Percentiles rank a stretch among this genome's conserved stretches.
Evolutionary conservation across 2,329 filamentous ascomycete genomes (phyloP).

Genomic region (Neurospora crassa): DNA sequence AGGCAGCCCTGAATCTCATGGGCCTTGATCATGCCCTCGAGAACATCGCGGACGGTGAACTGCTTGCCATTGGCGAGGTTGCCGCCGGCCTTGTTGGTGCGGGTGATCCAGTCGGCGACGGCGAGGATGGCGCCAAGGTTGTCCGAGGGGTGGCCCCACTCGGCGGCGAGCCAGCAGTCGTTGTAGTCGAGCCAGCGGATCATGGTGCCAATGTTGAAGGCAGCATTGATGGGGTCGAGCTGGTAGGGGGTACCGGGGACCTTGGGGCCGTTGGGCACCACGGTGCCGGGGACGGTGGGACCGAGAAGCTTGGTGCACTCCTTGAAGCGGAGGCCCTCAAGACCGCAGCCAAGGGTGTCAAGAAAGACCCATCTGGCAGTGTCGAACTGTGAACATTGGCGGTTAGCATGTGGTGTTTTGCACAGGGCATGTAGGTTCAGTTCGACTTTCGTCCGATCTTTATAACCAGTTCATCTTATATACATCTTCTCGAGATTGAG

Average conservation of each 20-base stretch:
- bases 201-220: slow-evolving; percentile 98
- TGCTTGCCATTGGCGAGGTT: slow-evolving; percentile 84
- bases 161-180: slow-evolving; percentile 97
- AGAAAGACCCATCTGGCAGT: slow-evolving; percentile 95
- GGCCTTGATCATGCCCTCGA: slow-evolving; percentile 98
- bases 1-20: slow-evolving; percentile 98
- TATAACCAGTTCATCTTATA: slow-evolving; percentile 2
- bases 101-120: slow-evolving; percentile 94
- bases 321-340: slow-evolving; percentile 91
- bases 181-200: slow-evolving; percentile 99
- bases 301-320: slow-evolving; percentile 94
- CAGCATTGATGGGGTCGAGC: slow-evolving; percentile 88
- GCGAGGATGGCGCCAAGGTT: slow-evolving; percentile 95
- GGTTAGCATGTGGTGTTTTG: neutral
- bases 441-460: neutral
- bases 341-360: slow-evolving; percentile 91
- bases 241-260: slow-evolving; percentile 89
- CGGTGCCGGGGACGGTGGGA: slow-evolving; percentile 80
- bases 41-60: slow-evolving; percentile 79
- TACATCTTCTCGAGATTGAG: neutral
- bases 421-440: neutral
- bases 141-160: slow-evolving; percentile 98
- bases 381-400: slow-evolving; percentile 57
- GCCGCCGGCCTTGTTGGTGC: slow-evolving; percentile 66
- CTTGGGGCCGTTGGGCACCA: slow-evolving; percentile 83